phyloP scores from a whole-genome alignment of 768 basidiomycete genomes.

The Lepiota venenata region DNA sequence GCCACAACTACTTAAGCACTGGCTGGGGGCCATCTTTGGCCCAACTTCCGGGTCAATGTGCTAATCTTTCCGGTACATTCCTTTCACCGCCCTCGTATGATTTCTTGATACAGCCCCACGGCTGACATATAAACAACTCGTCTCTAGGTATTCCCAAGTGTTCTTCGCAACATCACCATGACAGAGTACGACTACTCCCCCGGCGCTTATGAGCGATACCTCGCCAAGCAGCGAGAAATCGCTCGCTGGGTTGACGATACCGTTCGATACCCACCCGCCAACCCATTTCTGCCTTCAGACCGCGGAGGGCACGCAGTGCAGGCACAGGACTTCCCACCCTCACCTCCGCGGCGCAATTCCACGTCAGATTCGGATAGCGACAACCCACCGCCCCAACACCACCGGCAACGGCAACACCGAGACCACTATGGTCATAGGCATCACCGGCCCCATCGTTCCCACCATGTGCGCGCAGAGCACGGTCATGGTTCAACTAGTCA shows the following conservation, averaged over 20 bases:
- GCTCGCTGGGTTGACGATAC: slow-evolving; percentile 16
- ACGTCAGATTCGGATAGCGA: background rate
- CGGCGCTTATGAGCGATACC: slow-evolving; percentile 15
- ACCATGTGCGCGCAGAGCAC: background rate
- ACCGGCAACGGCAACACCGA: background rate
- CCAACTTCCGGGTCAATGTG: background rate
- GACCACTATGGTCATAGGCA: background rate
- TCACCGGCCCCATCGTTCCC: background rate
- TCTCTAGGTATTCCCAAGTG: no score
- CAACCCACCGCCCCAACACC: no score
- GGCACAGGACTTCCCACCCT: background rate
- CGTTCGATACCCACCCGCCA: slow-evolving; percentile 6
- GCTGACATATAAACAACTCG: background rate
- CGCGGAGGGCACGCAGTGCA: background rate
- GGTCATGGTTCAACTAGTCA: background rate
- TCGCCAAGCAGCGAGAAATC: slow-evolving; percentile 13
- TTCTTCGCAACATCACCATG: slow-evolving; percentile 7
- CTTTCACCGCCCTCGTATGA: background rate
- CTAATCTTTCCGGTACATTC: background rate
- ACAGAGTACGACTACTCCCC: slow-evolving; percentile 20
- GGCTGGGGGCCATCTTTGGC: background rate
- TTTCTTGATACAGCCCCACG: background rate
- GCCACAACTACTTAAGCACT: background rate
- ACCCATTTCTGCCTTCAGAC: slow-evolving; percentile 4
- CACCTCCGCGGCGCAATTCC: background rate